phyloP scores from a whole-genome alignment of 163 green algal genomes.

The Scenedesmus sp. region DNA sequence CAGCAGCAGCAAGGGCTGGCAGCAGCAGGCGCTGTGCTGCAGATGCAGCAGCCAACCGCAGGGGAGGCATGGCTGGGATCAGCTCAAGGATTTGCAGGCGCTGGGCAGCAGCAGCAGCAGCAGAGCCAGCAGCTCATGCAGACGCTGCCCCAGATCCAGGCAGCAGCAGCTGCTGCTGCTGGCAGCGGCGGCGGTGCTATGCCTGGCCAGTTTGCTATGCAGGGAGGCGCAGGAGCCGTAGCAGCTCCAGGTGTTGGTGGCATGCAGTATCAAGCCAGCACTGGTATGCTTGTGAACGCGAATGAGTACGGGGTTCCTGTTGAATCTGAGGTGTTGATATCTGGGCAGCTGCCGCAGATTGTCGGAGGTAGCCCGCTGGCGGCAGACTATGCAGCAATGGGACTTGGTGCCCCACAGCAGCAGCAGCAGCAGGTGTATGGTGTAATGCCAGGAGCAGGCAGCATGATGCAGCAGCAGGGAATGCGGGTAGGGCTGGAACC shows the following conservation, averaged over 20 bases:
- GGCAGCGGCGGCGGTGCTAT: background rate
- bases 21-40: background rate
- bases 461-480: conserved; percentile 12
- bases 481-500: background rate
- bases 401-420: background rate
- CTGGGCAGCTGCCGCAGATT: background rate
- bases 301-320: background rate
- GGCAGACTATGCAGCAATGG: background rate
- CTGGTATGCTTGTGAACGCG: background rate
- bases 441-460: background rate
- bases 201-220: background rate
- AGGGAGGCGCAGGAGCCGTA: background rate
- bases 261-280: background rate
- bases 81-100: background rate
- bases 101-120: conserved; percentile 1
- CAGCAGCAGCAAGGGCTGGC: background rate
- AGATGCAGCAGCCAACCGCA: background rate
- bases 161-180: conserved; percentile 25
- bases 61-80: background rate
- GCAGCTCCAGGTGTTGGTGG: background rate
- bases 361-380: background rate
- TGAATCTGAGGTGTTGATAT: background rate
- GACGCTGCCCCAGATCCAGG: background rate
- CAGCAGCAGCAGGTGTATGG: conserved; percentile 31
- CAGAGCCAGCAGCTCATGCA: conserved; percentile 21